Percentiles rank a stretch among this genome's conserved stretches.
Evolutionary conservation across 768 basidiomycete genomes (phyloP).

Genomic region (Boletus reticuloceps): DNA sequence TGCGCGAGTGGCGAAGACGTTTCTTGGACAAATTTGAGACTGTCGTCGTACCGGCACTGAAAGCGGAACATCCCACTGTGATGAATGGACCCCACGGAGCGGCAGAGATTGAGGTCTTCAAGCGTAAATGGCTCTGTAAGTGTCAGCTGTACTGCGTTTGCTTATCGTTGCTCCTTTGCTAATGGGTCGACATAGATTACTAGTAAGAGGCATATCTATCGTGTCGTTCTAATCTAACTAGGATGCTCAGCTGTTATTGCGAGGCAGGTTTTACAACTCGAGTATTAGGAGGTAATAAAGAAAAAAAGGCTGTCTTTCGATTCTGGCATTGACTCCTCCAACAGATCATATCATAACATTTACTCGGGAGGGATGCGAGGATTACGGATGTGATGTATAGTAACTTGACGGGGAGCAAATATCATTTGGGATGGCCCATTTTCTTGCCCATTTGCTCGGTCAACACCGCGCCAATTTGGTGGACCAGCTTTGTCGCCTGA

Average conservation of each 20-base stretch:
- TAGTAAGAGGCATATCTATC: neutral
- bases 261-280: neutral
- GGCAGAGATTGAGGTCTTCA: neutral
- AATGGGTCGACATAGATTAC: neutral
- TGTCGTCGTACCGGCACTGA: neutral
- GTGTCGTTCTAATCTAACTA: neutral
- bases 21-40: neutral
- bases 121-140: neutral
- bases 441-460: slow-evolving; percentile 45
- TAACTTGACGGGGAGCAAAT: neutral
- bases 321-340: neutral
- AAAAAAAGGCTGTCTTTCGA: neutral
- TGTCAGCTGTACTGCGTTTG: neutral
- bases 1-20: neutral
- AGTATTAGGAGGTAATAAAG: neutral
- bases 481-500: slow-evolving; percentile 43
- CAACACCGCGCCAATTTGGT: slow-evolving; percentile 45
- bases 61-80: neutral
- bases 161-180: neutral
- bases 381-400: slow-evolving; percentile 48
- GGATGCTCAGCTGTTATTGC: neutral
- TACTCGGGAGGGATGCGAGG: neutral
- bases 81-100: neutral
- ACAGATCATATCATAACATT: neutral
- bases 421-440: slow-evolving; percentile 19